Base-by-base conservation (phyloP, 768 basidiomycete genomes). In the Suillus plorans region DNA sequence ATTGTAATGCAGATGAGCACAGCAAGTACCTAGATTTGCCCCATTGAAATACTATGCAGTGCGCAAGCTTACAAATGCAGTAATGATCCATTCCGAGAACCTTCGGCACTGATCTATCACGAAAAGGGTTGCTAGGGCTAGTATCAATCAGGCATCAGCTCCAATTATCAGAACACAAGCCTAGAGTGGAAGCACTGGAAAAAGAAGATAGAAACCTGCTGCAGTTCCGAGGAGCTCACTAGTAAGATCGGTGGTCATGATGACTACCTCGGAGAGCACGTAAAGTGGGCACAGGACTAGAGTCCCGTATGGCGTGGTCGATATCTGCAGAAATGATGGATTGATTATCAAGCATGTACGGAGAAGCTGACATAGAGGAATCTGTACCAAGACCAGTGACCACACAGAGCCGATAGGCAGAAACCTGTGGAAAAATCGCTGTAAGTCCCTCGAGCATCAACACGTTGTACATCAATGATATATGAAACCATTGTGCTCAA, bases 151-250 rank as follows among this genome's bases (percentile, higher is more conserved):
- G 44, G 92, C 90, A 69, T 92, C 91, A 39, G 80, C 75, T 0
- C 85, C 84, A 9, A 90, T 92, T 61, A 92, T 78, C 18, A 92
- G 76, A 8, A 91, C 88, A 13, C 86, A 84, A 5, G 86, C 87
- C 86, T 87, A 92, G 6, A 92, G 76, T 45, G 90, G 82, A 5
- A 92, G 80, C 34, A 72, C 74, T 0, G 90, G 91, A 71, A 92
- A 89, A 44, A 92, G 80, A 77, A 94, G 80, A 72, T 86, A 87
- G 52, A 31, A 94, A 79, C 0, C 92, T 60, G 94, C 92, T 18
- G 92, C 92, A 52, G 88, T 89, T 5, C 93, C 89, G 22, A 95
- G 77, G 20, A 95, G 80, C 73, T 94, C 92, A 10, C 92, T 90
- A 31, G 31, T 31, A 42, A 42, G 37, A 12, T 39, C 12, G 37